Evolutionary conservation across 2,329 filamentous ascomycete genomes (phyloP), one percentile per base, ranked within the genome.

Genomic region (Trichoderma endophyticum): DNA sequence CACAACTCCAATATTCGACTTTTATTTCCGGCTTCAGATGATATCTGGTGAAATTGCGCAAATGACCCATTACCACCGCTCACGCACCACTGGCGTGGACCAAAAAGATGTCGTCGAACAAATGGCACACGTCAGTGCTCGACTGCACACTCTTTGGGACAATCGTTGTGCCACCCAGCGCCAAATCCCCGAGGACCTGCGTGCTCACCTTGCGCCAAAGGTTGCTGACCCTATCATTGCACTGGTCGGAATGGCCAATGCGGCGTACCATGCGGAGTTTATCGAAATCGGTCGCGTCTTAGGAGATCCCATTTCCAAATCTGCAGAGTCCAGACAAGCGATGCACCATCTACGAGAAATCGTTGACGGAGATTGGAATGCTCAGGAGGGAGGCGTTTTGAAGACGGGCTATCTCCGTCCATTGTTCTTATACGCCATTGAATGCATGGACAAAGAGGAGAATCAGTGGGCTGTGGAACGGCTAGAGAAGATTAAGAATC

Each of bases 11-110:
- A 56, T 76, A 2, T 76, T 76, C 54, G 70, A 73, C 2, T 76
- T 76, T 43, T 77, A 77, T 65, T 73, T 73, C 48, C 70, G 60
- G 6, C 73, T 77, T 6, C 75, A 77, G 66, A 62, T 68, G 6
- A 51, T 77, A 5, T 77, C 75, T 2, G 71, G 71, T 8, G 59
- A 75, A n/a, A 73, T 77, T 15, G 73, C 73, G 7, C 54, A 72
- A 5, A 30, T 75, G 14, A 77, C 75, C 9, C 76, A 77, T 32
- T 77, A 77, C 43, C 76, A 75, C 56, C 76, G 75, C 24, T 75
- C 76, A 15, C 75, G 75, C 18, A 75, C 70, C n/a, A 75, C 73
- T 4, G 72, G 72, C 5, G 59, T 28, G 7, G 76, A 77, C 21
- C 76, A 77, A 51, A 73, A 74, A 12, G 76, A 77, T 28, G 76